These are phyloP conservation scores for Leishmania arabica DNA, from an alignment of 208 protist genomes.

Conservation along the genomic window DNA sequence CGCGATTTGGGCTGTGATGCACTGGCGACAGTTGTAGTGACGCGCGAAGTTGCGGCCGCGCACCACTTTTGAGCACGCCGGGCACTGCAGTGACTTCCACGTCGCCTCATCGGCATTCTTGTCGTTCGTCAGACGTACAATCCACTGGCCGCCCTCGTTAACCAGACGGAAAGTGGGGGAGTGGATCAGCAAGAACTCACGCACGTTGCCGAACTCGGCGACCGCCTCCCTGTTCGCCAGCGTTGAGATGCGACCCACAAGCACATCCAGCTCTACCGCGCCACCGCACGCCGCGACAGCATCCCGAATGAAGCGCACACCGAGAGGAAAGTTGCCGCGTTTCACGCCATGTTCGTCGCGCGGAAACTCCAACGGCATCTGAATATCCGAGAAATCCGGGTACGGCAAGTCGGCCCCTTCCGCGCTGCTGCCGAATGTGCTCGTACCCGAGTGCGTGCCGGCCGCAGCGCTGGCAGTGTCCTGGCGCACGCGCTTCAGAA, in stretches of 20 bases:
- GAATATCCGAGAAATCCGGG: slow-evolving; percentile 78
- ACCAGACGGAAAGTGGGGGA: slow-evolving; percentile 81
- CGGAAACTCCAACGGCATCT: slow-evolving; percentile 88
- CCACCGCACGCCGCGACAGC: slow-evolving; percentile 84
- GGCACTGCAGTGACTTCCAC: slow-evolving; percentile 85
- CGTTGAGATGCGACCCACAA: slow-evolving; percentile 83
- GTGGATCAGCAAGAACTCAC: slow-evolving; percentile 91
- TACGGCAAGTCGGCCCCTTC: slow-evolving; percentile 2
- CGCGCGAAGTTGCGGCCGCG: slow-evolving; percentile 86
- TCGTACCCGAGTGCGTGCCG: slow-evolving; percentile 9
- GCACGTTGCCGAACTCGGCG: slow-evolving; percentile 87
- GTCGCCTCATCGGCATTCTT: slow-evolving; percentile 52
- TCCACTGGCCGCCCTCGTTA: slow-evolving; percentile 69
- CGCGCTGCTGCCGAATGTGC: neutral
- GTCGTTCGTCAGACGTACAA: slow-evolving; percentile 71
- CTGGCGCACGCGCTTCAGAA: slow-evolving; percentile 58
- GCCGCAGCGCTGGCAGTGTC: slow-evolving; percentile 10
- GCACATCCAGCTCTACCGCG: slow-evolving; percentile 87
- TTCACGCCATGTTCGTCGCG: slow-evolving; percentile 91
- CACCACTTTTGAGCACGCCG: slow-evolving; percentile 82
- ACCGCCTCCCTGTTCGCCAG: slow-evolving; percentile 74
- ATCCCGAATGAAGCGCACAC: slow-evolving; percentile 90
- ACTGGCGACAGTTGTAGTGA: slow-evolving; percentile 80
- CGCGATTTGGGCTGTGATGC: slow-evolving; percentile 88
- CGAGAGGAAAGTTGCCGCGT: slow-evolving; percentile 86